Percentiles rank a stretch among this genome's conserved stretches.
phyloP scores from a whole-genome alignment of 2,329 filamentous ascomycete genomes.

The Penicillium nordicum region DNA sequence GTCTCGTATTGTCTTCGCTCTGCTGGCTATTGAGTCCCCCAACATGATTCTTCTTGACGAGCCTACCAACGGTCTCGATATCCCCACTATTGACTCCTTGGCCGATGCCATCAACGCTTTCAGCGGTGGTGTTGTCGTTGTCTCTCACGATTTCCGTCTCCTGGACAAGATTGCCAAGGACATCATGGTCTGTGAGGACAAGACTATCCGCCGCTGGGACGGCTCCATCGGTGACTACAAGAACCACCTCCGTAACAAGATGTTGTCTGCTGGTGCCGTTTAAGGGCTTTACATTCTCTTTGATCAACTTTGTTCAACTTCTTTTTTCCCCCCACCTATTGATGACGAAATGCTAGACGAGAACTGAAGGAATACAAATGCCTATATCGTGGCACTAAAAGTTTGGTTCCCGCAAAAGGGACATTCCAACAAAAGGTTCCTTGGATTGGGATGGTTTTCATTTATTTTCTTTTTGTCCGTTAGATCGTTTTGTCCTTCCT shows the following conservation, averaged over 20 bases:
- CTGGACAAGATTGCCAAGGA: slow-evolving; percentile 99
- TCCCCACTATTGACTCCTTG: slow-evolving; percentile 94
- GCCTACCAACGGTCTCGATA: slow-evolving; percentile 98
- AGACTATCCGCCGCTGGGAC: slow-evolving; percentile 85
- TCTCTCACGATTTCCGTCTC: slow-evolving; percentile 97
- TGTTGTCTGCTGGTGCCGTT: slow-evolving; percentile 82
- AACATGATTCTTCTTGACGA: slow-evolving; percentile 99
- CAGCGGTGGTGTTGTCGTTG: slow-evolving; percentile 93
- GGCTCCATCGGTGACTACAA: slow-evolving; percentile 93
- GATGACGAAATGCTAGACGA: slow-evolving; percentile 37
- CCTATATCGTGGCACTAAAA: slow-evolving; percentile 16
- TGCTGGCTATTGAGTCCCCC: slow-evolving; percentile 89
- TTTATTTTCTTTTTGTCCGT: slow-evolving; percentile 7
- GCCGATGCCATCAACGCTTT: slow-evolving; percentile 97
- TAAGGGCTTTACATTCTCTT: slow-evolving; percentile 45
- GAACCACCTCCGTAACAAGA: slow-evolving; percentile 98
- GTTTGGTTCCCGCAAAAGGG: slow-evolving; percentile 13
- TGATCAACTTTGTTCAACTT: slow-evolving; percentile 10
- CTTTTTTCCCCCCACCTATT: slow-evolving; percentile 19
- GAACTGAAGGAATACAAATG: slow-evolving; percentile 27
- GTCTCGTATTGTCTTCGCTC: slow-evolving; percentile 94
- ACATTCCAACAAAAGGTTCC: slow-evolving; percentile 6
- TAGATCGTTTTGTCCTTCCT: slow-evolving; percentile 9
- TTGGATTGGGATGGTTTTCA: slow-evolving; percentile 12
- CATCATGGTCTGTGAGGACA: slow-evolving; percentile 98